These are phyloP conservation scores for Papiliotrema flavescens DNA, from an alignment of 1,284 basidiomycete genomes.

Conservation along the genomic window DNA sequence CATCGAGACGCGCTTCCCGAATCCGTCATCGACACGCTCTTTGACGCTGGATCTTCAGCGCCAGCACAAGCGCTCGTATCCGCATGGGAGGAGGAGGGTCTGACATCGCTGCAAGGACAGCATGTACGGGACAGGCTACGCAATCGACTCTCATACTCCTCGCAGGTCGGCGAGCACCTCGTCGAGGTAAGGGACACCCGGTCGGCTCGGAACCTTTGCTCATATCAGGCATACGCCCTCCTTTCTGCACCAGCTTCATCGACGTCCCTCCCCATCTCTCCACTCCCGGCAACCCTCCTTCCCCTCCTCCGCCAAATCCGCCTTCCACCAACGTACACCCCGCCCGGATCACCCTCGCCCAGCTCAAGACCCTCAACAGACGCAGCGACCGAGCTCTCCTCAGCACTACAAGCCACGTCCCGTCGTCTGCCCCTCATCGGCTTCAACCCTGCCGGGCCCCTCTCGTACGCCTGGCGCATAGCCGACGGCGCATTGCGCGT, in stretches of 20 bases:
- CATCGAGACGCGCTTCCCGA: slow-evolving; percentile 2
- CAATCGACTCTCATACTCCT: slow-evolving; percentile 27
- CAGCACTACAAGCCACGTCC: not conserved
- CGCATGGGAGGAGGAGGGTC: slow-evolving; percentile 33
- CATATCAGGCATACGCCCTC: slow-evolving; percentile 37
- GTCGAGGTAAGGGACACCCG: slow-evolving; percentile 29
- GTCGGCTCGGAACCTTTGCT: not conserved
- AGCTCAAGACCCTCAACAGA: slow-evolving; percentile 1
- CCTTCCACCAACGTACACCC: slow-evolving; percentile 6
- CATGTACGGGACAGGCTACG: slow-evolving; percentile 10
- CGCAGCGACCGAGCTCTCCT: not conserved
- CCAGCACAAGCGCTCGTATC: slow-evolving; percentile 28
- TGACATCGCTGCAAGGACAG: slow-evolving; percentile 12
- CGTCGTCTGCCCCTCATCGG: slow-evolving; percentile 28
- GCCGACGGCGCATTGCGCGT: slow-evolving; percentile 31
- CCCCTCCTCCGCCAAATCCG: not conserved
- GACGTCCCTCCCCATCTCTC: slow-evolving; percentile 31
- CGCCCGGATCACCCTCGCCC: slow-evolving; percentile 3
- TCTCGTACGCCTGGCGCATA: slow-evolving; percentile 40
- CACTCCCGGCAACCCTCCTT: slow-evolving; percentile 8
- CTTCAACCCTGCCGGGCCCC: slow-evolving; percentile 29
- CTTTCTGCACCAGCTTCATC: slow-evolving; percentile 27
- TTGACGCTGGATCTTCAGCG: slow-evolving; percentile 23
- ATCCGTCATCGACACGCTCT: slow-evolving; percentile 36
- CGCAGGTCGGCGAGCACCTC: slow-evolving; percentile 36